Evolutionary conservation across 2,329 filamentous ascomycete genomes (phyloP), one percentile per base, ranked within the genome.

Genomic region (Sclerotinia subarctica): DNA sequence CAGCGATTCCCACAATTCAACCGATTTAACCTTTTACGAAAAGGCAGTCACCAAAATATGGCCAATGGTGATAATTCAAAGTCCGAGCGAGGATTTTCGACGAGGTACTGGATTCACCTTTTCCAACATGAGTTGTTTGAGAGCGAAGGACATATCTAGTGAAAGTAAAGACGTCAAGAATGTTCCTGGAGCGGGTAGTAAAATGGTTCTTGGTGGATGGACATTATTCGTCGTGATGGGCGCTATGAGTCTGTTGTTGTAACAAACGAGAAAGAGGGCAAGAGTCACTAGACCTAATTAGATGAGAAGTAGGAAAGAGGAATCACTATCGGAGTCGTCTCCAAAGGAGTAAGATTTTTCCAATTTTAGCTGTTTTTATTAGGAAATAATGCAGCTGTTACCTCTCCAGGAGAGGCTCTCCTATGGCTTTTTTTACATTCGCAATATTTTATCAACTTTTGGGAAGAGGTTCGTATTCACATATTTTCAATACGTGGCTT

Each of bases 51-150:
- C 60, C 5, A 35, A 15, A 38, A 52, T 52, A 21, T 65, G 52
- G 63, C 63, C 63, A 13, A 49, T 65, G n/a, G 19, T 65, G 38
- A 17, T 65, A 2, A 56, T 65, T 11, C 52, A 65, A 44, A 47
- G 42, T 35, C 52, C 63, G 11, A 65, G 29, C 26, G 6, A 2
- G 13, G 8, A 42, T n/a, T 19, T 38, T n/a, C 3, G 10, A 29
- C 3, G 10, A 29, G 38, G 35, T 10, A 35, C 35, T 35, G 35
- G 35, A 35, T 0, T 10, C 8, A 35, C 7, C 35, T 35, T 35
- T 35, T 8, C 35, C 7, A 35, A 35, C 35, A 10, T 35, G 35
- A 46, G 42, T 32, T 65, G 63, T 57, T 21, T 65, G 15, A 57
- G 51, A 3, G 63, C 63, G 42, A 47, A 8, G 4, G 49, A 65